Evolutionary conservation across 768 basidiomycete species (phyloP), one percentile per base, ranked within the genome.

Genomic region (Leccinum arenicola): DNA sequence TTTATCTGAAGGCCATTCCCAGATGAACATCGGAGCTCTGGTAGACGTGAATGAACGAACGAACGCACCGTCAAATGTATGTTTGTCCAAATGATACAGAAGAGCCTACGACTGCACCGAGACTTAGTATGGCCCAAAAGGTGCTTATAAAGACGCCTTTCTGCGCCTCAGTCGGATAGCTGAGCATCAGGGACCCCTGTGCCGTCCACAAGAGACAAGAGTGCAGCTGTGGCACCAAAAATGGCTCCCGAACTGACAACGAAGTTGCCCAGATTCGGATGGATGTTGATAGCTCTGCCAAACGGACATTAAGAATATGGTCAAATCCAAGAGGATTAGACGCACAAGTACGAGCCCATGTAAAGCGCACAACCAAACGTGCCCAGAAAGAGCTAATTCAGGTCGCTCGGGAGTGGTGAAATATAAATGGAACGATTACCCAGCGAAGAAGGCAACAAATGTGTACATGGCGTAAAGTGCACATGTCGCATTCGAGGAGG

Each of bases 181-280:
- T 83, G 68, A 93, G 71, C 84, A 91, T 91, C 50, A 92, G 73
- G 15, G 85, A 83, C 11, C 88, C 90, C 65, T 91, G 89, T 1
- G 89, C 88, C 0, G 89, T 85, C 90, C 89, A 91, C 6, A 91
- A 75, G 47, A 92, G 73, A n/a, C n/a, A n/a, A n/a, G n/a, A n/a
- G n/a, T 6, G 78, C 81, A 3, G 81, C 89, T 59, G 84, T 87
- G 51, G 91, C 66, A 7, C 91, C 90, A 10, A 91, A 84, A 57
- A 88, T 71, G 47, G 85, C 85, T 8, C 89, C 89, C 6, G 88
- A 80, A 14, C 79, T 82, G 61, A 91, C 82, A 52, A 88, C 83
- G 70, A 91, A 91, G 25, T 70, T 76, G 23, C 80, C 77, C 6
- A 84, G 83, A 43, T 79, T 68, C 17, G 79, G 78, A 65, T 89